Percentiles rank a stretch among this genome's conserved stretches.
Conservation (phyloP, 768 basidiomycete species). For the Tulasnella sp. region DNA sequence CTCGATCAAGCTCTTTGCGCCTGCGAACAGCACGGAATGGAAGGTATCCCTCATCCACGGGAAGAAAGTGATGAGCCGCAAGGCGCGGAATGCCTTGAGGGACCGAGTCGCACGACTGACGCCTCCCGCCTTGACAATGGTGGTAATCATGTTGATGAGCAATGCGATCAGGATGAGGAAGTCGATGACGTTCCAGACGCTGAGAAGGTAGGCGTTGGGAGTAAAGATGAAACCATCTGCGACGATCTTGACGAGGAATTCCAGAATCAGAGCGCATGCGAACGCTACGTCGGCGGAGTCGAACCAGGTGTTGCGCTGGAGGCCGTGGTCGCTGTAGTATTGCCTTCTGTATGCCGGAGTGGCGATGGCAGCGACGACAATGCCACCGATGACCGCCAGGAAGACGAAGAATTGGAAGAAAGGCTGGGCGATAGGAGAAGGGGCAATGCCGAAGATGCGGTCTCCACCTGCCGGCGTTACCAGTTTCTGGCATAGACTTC, state of each 20-base stretch:
- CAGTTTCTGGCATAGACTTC: slow-evolving; percentile 73
- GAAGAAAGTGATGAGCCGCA: slow-evolving; percentile 86
- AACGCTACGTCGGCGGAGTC: slow-evolving; percentile 73
- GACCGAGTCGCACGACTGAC: slow-evolving; percentile 78
- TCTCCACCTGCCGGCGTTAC: slow-evolving; percentile 81
- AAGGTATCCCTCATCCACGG: slow-evolving; percentile 84
- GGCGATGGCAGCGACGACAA: slow-evolving; percentile 77
- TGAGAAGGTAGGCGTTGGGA: slow-evolving; percentile 86
- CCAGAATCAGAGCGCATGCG: slow-evolving; percentile 65
- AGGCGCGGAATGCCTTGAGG: slow-evolving; percentile 81
- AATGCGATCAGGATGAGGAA: slow-evolving; percentile 77
- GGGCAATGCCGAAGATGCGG: slow-evolving; percentile 77
- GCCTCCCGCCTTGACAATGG: slow-evolving; percentile 70
- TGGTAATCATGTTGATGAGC: slow-evolving; percentile 67
- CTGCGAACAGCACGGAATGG: slow-evolving; percentile 80
- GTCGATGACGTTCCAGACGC: slow-evolving; percentile 90
- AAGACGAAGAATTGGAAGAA: slow-evolving; percentile 73
- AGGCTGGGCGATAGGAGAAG: slow-evolving; percentile 60
- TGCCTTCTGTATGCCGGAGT: slow-evolving; percentile 77
- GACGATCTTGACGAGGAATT: slow-evolving; percentile 84
- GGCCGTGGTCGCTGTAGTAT: slow-evolving; percentile 61
- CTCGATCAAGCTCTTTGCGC: slow-evolving; percentile 77
- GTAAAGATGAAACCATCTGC: slow-evolving; percentile 91
- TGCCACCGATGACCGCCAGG: slow-evolving; percentile 70
- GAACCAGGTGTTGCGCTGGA: slow-evolving; percentile 76